Conservation (phyloP, 768 basidiomycete species). For the Pisolithus marmoratus region DNA sequence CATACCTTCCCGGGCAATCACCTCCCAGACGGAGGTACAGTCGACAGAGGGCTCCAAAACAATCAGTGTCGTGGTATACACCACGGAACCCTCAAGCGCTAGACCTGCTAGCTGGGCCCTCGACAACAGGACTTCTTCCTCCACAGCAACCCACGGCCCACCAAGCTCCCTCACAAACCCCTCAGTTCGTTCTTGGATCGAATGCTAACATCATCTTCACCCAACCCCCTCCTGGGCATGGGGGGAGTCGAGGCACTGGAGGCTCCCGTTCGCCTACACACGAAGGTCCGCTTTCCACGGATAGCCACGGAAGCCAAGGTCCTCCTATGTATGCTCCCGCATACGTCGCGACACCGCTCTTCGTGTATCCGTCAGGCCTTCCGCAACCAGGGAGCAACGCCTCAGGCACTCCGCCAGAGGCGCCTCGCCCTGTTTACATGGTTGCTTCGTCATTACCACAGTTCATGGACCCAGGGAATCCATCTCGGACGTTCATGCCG, state of each 20-base stretch:
- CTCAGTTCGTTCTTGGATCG: slow-evolving; percentile 28
- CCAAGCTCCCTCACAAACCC: slow-evolving; percentile 3
- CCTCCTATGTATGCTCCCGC: slow-evolving; percentile 19
- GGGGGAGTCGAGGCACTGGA: slow-evolving; percentile 7
- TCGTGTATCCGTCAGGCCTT: slow-evolving; percentile 25
- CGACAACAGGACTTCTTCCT: slow-evolving; percentile 24
- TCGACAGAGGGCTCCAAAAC: slow-evolving; percentile 18
- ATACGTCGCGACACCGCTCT: slow-evolving; percentile 25
- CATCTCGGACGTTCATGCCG: slow-evolving; percentile 17
- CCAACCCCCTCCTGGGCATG: slow-evolving; percentile 8
- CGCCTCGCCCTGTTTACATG: slow-evolving; percentile 26
- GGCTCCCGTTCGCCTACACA: slow-evolving; percentile 26
- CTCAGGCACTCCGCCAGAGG: slow-evolving; percentile 13
- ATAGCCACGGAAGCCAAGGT: slow-evolving; percentile 27
- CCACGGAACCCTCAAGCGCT: slow-evolving; percentile 20
- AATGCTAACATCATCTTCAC: slow-evolving; percentile 26
- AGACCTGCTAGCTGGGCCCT: slow-evolving; percentile 27
- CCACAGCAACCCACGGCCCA: slow-evolving; percentile 10
- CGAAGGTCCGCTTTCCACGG: slow-evolving; percentile 24
- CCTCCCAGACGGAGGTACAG: slow-evolving; percentile 23
- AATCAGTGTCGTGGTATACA: slow-evolving; percentile 25
- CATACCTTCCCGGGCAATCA: slow-evolving; percentile 39
- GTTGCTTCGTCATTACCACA: slow-evolving; percentile 20
- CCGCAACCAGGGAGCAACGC: slow-evolving; percentile 22
- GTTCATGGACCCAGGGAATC: slow-evolving; percentile 15